These are phyloP conservation scores for Magnusiomyces tetraspermus DNA, from an alignment of 1,139 yeast genomes.

Conservation along the genomic window DNA sequence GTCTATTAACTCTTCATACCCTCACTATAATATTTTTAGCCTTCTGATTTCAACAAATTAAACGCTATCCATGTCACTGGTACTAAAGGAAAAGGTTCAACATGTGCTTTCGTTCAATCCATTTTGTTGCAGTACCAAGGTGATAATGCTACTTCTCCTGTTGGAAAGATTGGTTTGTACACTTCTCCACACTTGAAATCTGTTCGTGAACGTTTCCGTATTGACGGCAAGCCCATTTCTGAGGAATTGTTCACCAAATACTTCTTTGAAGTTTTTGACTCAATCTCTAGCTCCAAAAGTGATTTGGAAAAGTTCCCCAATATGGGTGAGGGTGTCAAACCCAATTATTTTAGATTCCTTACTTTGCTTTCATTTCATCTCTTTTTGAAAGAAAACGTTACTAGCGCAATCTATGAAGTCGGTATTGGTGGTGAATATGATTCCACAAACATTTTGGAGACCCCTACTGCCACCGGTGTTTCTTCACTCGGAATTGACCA, in stretches of 20 bases:
- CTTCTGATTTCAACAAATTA: constrained; percentile 53
- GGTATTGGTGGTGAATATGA: constrained; percentile 98
- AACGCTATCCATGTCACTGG: constrained; percentile 91
- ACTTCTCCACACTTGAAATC: constrained; percentile 94
- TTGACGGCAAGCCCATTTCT: constrained; percentile 76
- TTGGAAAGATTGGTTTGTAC: constrained; percentile 66
- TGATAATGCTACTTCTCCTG: constrained; percentile 4
- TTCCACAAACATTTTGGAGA: constrained; percentile 75
- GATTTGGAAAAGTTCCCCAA: constrained; percentile 57
- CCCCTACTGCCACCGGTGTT: constrained; percentile 81
- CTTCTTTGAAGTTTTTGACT: constrained; percentile 92
- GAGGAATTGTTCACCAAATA: constrained; percentile 75
- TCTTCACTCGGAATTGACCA: constrained; percentile 89
- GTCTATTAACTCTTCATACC: no score
- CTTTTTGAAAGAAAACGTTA: constrained; percentile 76
- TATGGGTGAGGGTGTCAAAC: constrained; percentile 64
- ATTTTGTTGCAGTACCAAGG: constrained; percentile 55
- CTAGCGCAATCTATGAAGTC: constrained; percentile 90
- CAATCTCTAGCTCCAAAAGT: constrained; percentile 50
- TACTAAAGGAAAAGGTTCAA: constrained; percentile 96
- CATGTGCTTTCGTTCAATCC: constrained; percentile 88
- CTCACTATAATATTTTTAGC: neutral
- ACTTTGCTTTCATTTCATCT: constrained; percentile 87
- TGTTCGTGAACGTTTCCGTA: constrained; percentile 84
- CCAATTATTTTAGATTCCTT: constrained; percentile 86